phyloP scores from a whole-genome alignment of 371 early-diverging fungal species.

The Blakeslea trispora region DNA sequence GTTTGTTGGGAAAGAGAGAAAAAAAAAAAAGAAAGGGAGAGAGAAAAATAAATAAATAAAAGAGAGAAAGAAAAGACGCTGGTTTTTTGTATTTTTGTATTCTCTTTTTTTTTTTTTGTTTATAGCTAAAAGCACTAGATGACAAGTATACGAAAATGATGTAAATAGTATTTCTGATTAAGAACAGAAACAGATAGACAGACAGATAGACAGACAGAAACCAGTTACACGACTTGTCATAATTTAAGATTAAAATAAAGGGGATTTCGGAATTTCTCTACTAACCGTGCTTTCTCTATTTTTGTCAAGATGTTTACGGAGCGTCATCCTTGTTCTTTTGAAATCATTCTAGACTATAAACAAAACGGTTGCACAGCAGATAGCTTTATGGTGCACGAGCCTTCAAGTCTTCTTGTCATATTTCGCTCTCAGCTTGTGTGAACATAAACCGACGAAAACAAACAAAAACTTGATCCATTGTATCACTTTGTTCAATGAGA shows the following conservation, averaged over 20 bases:
- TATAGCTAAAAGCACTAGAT: not conserved
- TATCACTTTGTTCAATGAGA: not conserved
- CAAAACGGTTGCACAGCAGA: not conserved
- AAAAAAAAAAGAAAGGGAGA: not conserved
- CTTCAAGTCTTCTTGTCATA: slow-evolving; percentile 15
- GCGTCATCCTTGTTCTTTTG: not conserved
- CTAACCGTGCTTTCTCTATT: slow-evolving; percentile 19
- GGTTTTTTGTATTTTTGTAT: slow-evolving; percentile 3
- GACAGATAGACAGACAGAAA: too few species aligned
- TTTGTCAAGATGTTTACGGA: not conserved
- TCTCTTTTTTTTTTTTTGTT: slow-evolving; percentile 12
- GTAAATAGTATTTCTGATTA: not conserved
- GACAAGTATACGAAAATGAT: not conserved
- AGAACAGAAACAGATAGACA: too few species aligned
- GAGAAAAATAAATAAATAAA: slow-evolving; percentile 7
- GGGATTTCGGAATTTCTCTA: not conserved
- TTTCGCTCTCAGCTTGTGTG: slow-evolving; percentile 1
- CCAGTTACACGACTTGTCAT: slow-evolving; percentile 26
- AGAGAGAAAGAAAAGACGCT: not conserved
- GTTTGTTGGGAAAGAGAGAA: not conserved
- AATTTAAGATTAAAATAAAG: too few species aligned
- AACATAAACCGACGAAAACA: not conserved
- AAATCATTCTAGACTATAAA: not conserved
- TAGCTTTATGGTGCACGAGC: slow-evolving; percentile 24
- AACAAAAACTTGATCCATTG: slow-evolving; percentile 8